Conservation (phyloP, 139 green algal genomes). For the Chlorella sp. region DNA sequence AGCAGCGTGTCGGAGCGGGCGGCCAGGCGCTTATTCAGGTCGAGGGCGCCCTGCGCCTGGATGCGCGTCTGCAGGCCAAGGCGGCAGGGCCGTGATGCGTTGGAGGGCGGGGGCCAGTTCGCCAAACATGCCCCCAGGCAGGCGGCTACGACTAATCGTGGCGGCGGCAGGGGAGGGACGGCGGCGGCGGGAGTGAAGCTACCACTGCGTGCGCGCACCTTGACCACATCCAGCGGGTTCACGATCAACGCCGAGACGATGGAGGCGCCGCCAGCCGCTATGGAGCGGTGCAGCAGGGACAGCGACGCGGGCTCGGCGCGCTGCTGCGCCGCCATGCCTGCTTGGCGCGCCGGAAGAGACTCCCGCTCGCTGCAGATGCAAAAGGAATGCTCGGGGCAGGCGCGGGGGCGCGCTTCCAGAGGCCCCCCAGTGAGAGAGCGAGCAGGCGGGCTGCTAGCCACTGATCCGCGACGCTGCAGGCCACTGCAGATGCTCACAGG, state of each 20-base stretch:
- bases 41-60: constrained; percentile 62
- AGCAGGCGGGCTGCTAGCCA: too few relatives aligned
- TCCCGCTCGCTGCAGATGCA: too few relatives aligned
- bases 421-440: too few relatives aligned
- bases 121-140: too few relatives aligned
- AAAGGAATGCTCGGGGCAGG: too few relatives aligned
- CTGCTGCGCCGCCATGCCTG: neutral
- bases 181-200: neutral
- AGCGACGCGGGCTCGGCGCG: neutral
- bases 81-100: too few relatives aligned
- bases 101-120: too few relatives aligned
- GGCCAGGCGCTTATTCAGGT: neutral
- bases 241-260: constrained; percentile 75
- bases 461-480: too few relatives aligned
- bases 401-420: too few relatives aligned
- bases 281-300: constrained; percentile 25
- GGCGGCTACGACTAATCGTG: too few relatives aligned
- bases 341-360: too few relatives aligned
- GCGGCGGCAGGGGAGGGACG: neutral
- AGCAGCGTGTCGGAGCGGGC: constrained; percentile 32
- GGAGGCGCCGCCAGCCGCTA: constrained; percentile 74
- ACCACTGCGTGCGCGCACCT: constrained; percentile 55
- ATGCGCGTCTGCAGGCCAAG: constrained; percentile 62
- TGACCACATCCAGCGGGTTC: constrained; percentile 89
- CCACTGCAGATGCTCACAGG: too few relatives aligned